Base-by-base conservation (phyloP, 495 filamentous ascomycete species). In the Annulohypoxylon bovei region DNA sequence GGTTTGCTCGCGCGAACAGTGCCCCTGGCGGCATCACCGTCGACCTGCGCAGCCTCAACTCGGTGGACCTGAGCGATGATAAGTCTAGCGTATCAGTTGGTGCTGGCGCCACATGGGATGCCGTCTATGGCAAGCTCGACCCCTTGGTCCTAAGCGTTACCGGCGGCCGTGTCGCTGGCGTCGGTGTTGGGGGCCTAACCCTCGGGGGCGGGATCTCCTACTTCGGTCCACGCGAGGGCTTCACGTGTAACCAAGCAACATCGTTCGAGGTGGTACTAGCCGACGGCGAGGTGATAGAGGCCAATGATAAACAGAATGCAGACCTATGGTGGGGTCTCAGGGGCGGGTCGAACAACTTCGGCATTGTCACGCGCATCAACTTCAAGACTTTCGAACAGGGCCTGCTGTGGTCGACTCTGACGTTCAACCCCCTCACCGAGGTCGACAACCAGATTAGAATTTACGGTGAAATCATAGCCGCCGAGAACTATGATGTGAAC, bases 301-400 rank as follows among this genome's bases (percentile, higher is more conserved):
- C 85, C 4, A 84, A 81, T 25, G 66, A 81, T 14, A 61, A 76
- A 3, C 49, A 79, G 46, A 81, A 88, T 65, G 39, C 77, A 0
- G 87, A 88, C 68, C 72, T 90, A 0, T 90, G 83, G 69, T 87
- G 84, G 80, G 88, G 88, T 4, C 77, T 89, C 1, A 81, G 81
- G 37, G 88, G 87, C 1, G 88, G 88, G 3, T 28, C 70, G 11
- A 80, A 80, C 35, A 67, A 67, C 20, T 61, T 67, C 49, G 65
- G 56, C 18, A 35, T 67, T 12, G 56, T 67, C 6, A 67, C 30
- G 50, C 1, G 78, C 14, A 79, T 88, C 65, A 81, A 81, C 27
- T 59, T 89, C 44, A 65, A 81, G 40, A 86, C 87, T 0, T 83
- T 86, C 52, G 74, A 80, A 3, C 74, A 76, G 12, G 81, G 80